phyloP scores from a whole-genome alignment of 306 rosid species.

The Senna tora region DNA sequence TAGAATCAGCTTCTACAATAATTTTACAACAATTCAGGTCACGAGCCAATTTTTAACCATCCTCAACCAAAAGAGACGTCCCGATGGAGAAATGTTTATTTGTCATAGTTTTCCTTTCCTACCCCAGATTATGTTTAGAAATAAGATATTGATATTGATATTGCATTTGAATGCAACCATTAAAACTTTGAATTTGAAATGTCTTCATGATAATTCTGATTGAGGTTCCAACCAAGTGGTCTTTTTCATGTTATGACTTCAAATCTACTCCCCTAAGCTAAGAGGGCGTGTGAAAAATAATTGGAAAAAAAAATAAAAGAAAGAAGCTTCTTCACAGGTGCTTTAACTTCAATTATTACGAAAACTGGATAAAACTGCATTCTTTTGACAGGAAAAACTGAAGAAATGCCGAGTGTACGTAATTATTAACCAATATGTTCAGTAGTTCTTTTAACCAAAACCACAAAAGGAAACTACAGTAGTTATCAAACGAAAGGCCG shows the following conservation, averaged over 20 bases:
- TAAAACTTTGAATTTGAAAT: not conserved
- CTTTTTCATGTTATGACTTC: not conserved
- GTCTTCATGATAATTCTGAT: not conserved
- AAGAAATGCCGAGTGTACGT: too few species aligned
- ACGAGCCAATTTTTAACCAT: too few species aligned
- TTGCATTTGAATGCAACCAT: not conserved
- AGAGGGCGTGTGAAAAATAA: not conserved
- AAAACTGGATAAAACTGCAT: too few species aligned
- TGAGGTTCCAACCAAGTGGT: not conserved
- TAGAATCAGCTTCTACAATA: too few species aligned
- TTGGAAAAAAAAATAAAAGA: too few species aligned
- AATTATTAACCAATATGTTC: too few species aligned
- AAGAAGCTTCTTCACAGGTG: too few species aligned
- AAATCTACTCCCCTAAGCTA: not conserved
- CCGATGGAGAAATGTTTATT: too few species aligned
- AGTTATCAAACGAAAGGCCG: conserved; percentile 32
- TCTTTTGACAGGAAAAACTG: too few species aligned
- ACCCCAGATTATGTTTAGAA: not conserved
- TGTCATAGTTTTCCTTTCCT: not conserved
- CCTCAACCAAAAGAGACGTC: too few species aligned
- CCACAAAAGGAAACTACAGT: conserved; percentile 5
- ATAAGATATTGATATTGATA: not conserved
- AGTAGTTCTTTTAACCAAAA: conserved; percentile 10
- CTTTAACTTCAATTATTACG: too few species aligned
- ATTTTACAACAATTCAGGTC: too few species aligned